Evolutionary conservation across 2,329 filamentous ascomycete species (phyloP).

Genomic region (Epichloe gansuensis): DNA sequence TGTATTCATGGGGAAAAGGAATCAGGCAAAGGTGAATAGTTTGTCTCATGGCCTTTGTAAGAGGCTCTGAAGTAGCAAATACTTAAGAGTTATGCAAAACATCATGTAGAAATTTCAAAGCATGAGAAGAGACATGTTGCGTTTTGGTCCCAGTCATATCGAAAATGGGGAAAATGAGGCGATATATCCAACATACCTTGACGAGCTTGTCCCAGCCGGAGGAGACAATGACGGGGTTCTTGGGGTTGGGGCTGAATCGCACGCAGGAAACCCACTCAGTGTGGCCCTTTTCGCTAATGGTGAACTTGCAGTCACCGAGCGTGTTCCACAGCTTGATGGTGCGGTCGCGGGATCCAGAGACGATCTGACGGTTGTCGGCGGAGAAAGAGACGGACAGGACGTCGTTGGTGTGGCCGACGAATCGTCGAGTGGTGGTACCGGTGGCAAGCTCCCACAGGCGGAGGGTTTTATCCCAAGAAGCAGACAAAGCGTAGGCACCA

Average conservation of each 20-base stretch:
- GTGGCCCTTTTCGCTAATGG: slow-evolving; percentile 99
- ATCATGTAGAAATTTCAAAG: slow-evolving; percentile 51
- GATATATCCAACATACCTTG: slow-evolving; percentile 60
- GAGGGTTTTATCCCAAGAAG: slow-evolving; percentile 99
- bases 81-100: slow-evolving; percentile 74
- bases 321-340: slow-evolving; percentile 99
- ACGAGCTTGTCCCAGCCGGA: slow-evolving; percentile 99
- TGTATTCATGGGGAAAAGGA: slow-evolving; percentile 5
- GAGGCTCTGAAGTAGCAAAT: slow-evolving; percentile 99
- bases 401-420: slow-evolving; percentile 98
- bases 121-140: background rate
- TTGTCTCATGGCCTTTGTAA: slow-evolving; percentile 83
- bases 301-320: slow-evolving; percentile 99
- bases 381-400: slow-evolving; percentile 99
- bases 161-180: background rate
- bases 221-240: slow-evolving; percentile 99
- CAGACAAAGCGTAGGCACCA: slow-evolving; percentile 95
- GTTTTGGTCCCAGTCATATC: background rate
- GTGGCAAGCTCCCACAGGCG: slow-evolving; percentile 98
- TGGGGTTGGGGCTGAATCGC: slow-evolving; percentile 98
- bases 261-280: slow-evolving; percentile 99
- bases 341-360: slow-evolving; percentile 94
- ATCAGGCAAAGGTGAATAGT: slow-evolving; percentile 81
- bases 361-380: slow-evolving; percentile 99
- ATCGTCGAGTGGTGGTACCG: slow-evolving; percentile 92